Conservation (phyloP, 1,284 basidiomycete genomes). For the Sporisorium iseilematis-ciliati region DNA sequence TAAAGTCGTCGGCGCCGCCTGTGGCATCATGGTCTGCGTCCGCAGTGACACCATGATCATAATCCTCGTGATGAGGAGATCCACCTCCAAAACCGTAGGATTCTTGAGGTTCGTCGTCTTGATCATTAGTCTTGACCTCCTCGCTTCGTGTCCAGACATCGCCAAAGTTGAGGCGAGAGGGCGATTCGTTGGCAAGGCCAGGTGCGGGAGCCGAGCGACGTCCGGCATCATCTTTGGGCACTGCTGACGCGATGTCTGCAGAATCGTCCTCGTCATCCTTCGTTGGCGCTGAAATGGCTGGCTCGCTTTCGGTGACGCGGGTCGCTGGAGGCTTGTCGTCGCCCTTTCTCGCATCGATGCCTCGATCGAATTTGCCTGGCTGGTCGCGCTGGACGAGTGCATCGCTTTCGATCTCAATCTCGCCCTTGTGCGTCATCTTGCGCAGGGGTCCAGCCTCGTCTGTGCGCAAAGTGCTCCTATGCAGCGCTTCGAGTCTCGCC, state of each 20-base stretch:
- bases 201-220: constrained; percentile 38
- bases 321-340: constrained; percentile 5
- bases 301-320: constrained; percentile 40
- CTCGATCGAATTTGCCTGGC: constrained; percentile 24
- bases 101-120: constrained; percentile 16
- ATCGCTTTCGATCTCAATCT: constrained; percentile 67
- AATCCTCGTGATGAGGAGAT: constrained; percentile 17
- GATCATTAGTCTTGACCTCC: constrained; percentile 9
- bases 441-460: constrained; percentile 57
- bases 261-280: constrained; percentile 1
- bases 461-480: constrained; percentile 58
- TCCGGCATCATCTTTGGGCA: background rate
- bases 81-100: constrained; percentile 33
- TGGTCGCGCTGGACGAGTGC: constrained; percentile 26
- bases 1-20: constrained; percentile 54
- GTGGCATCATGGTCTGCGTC: constrained; percentile 8
- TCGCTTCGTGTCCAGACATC: constrained; percentile 26
- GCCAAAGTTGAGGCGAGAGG: constrained; percentile 32
- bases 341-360: background rate
- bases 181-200: constrained; percentile 12
- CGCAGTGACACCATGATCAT: constrained; percentile 4
- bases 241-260: background rate
- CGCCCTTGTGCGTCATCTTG: constrained; percentile 70
- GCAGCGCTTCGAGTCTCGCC: constrained; percentile 60
- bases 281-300: background rate